A percentile compares a stretch with the other conserved stretches of the same genome.
Conservation (phyloP, 73 alveolate species). For the Symbiodinium pilosum region DNA sequence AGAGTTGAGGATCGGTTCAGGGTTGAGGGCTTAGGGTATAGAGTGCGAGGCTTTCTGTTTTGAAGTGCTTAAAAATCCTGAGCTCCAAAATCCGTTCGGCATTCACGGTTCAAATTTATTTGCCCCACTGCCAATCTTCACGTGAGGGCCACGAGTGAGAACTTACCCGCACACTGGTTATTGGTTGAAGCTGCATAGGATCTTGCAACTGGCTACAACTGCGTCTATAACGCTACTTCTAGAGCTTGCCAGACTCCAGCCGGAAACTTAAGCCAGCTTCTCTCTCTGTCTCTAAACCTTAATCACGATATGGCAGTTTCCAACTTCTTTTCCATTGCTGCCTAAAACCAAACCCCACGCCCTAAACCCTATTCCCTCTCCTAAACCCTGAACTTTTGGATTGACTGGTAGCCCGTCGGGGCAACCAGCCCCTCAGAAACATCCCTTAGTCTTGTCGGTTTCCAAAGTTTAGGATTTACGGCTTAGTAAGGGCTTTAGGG, state of each 20-base stretch:
- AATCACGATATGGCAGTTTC: too few species aligned
- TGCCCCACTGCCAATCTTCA: too few species aligned
- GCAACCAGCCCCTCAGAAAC: background rate
- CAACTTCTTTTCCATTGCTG: too few species aligned
- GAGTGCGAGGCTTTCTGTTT: background rate
- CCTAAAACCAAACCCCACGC: background rate
- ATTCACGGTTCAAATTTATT: too few species aligned
- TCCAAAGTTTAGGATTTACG: background rate
- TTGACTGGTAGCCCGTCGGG: too few species aligned
- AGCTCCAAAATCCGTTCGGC: background rate
- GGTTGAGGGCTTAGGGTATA: background rate
- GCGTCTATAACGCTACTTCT: background rate
- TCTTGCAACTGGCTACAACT: background rate
- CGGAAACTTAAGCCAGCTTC: background rate
- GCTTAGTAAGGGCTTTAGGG: background rate
- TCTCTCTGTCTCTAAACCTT: background rate
- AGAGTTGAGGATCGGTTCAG: background rate
- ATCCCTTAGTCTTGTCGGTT: background rate
- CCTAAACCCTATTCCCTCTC: background rate
- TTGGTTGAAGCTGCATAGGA: background rate
- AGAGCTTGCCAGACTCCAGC: background rate
- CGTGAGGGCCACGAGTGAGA: too few species aligned
- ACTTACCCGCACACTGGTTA: too few species aligned
- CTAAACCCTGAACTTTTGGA: background rate
- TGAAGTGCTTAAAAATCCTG: background rate